Percentiles rank a stretch among this genome's conserved stretches.
phyloP scores from a whole-genome alignment of 208 protist genomes.

The Wallacemonas sp. region DNA sequence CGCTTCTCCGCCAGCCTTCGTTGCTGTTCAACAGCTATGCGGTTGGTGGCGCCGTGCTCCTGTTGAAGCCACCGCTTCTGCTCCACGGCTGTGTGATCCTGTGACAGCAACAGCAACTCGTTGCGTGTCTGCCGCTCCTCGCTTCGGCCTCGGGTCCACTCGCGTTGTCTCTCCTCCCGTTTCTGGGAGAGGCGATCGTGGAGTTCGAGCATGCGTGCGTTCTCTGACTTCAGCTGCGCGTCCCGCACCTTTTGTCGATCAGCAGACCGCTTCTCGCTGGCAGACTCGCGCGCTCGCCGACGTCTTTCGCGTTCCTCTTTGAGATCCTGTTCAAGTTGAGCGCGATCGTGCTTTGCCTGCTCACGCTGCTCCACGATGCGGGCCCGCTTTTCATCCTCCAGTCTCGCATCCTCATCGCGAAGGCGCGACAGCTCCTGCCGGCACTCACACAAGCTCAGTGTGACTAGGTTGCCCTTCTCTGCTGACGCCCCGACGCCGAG shows the following conservation, averaged over 20 bases:
- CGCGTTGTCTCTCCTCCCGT: conserved; percentile 30
- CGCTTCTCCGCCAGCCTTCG: neutral
- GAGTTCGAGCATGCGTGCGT: conserved; percentile 43
- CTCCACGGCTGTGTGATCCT: conserved; percentile 61
- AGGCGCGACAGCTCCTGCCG: conserved; percentile 12
- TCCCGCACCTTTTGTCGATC: conserved; percentile 28
- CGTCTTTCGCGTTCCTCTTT: conserved; percentile 31
- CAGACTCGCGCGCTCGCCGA: conserved; percentile 23
- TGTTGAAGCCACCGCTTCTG: conserved; percentile 67
- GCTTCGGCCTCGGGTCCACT: conserved; percentile 19
- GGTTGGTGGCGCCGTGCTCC: conserved; percentile 59
- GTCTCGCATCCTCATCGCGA: neutral
- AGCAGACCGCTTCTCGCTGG: conserved; percentile 11
- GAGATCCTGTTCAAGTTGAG: conserved; percentile 21
- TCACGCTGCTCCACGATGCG: conserved; percentile 6
- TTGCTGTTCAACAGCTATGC: conserved; percentile 34
- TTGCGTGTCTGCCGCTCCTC: conserved; percentile 53
- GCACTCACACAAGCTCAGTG: conserved; percentile 16
- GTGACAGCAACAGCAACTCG: conserved; percentile 55
- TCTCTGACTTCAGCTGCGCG: conserved; percentile 27
- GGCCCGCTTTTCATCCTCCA: conserved; percentile 17
- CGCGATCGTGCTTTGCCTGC: neutral
- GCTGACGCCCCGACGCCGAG: neutral
- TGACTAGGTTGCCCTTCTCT: neutral
- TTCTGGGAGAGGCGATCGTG: conserved; percentile 46